Evolutionary conservation across 2,329 filamentous ascomycete species (phyloP).

Genomic region (Nothophaeocryptopus gaeumannii): DNA sequence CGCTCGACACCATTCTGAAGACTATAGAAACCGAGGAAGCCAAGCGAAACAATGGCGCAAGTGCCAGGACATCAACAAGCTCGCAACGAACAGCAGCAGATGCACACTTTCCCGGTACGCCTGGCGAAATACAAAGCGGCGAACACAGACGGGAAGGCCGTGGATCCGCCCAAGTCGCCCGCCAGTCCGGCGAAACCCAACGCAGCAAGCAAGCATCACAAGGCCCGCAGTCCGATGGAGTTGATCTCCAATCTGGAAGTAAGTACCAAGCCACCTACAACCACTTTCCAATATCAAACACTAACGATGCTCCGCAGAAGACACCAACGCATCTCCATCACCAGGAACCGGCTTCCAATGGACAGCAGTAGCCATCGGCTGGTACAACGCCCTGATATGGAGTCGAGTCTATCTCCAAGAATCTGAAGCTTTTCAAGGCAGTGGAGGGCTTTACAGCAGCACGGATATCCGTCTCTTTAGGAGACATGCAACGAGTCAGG

Average conservation of each 20-base stretch:
- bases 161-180: slow-evolving; percentile 17
- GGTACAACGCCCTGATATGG: slow-evolving; percentile 96
- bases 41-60: slow-evolving; percentile 9
- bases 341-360: slow-evolving; percentile 12
- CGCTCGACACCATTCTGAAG: slow-evolving; percentile 62
- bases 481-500: slow-evolving; percentile 62
- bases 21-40: slow-evolving; percentile 19
- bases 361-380: slow-evolving; percentile 58
- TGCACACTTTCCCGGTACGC: slow-evolving; percentile 13
- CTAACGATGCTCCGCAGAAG: slow-evolving; percentile 3
- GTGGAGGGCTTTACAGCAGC: slow-evolving; percentile 84
- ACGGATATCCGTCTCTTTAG: slow-evolving; percentile 85
- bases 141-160: slow-evolving; percentile 13
- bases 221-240: slow-evolving; percentile 12
- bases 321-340: slow-evolving; percentile 4
- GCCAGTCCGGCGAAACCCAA: slow-evolving; percentile 8
- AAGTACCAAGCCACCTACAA: slow-evolving; percentile 1
- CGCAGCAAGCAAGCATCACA: slow-evolving; percentile 7
- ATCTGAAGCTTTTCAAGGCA: slow-evolving; percentile 77
- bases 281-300: background rate
- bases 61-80: slow-evolving; percentile 9
- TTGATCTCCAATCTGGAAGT: slow-evolving; percentile 15
- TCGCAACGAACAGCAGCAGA: slow-evolving; percentile 1
- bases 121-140: slow-evolving; percentile 6
- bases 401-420: slow-evolving; percentile 87